These are phyloP conservation scores for Penicillium mononematosum DNA, from an alignment of 495 filamentous ascomycete species.

Conservation along the genomic window DNA sequence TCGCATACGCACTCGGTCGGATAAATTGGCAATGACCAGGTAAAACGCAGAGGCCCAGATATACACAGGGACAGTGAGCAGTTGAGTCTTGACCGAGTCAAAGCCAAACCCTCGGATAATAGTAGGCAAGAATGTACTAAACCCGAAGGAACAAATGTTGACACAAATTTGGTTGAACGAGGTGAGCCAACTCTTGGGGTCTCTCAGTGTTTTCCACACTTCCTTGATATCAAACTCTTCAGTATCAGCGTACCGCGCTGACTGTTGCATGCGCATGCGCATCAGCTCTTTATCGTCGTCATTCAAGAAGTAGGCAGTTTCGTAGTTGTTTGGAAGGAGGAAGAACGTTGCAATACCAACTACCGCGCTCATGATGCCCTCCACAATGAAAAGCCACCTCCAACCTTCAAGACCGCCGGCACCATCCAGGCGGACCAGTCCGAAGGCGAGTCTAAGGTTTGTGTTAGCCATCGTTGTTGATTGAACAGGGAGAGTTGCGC, in stretches of 20 bases:
- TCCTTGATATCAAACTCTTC: slow-evolving; percentile 17
- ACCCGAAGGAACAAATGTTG: slow-evolving; percentile 19
- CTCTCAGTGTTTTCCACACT: slow-evolving; percentile 17
- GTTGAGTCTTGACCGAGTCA: slow-evolving; percentile 16
- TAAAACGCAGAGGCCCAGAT: slow-evolving; percentile 19
- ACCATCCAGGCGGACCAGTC: slow-evolving; percentile 34
- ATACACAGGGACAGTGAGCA: slow-evolving; percentile 23
- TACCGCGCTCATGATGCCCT: slow-evolving; percentile 30
- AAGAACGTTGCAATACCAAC: slow-evolving; percentile 20
- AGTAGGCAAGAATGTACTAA: slow-evolving; percentile 21
- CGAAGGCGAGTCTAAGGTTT: slow-evolving; percentile 29
- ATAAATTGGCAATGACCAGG: slow-evolving; percentile 15
- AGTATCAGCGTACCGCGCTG: slow-evolving; percentile 11
- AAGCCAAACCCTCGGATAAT: slow-evolving; percentile 20
- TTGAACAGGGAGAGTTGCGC: neutral
- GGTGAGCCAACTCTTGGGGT: slow-evolving; percentile 20
- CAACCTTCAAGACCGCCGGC: slow-evolving; percentile 34
- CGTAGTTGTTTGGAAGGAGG: slow-evolving; percentile 16
- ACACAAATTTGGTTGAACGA: slow-evolving; percentile 21
- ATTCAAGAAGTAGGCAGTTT: slow-evolving; percentile 20
- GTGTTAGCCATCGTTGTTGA: neutral
- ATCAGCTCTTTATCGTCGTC: slow-evolving; percentile 20
- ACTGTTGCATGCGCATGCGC: slow-evolving; percentile 17
- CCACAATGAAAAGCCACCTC: slow-evolving; percentile 46
- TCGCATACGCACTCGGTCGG: slow-evolving; percentile 19